phyloP scores from a whole-genome alignment of 768 basidiomycete species.

The Roridomyces roridus region DNA sequence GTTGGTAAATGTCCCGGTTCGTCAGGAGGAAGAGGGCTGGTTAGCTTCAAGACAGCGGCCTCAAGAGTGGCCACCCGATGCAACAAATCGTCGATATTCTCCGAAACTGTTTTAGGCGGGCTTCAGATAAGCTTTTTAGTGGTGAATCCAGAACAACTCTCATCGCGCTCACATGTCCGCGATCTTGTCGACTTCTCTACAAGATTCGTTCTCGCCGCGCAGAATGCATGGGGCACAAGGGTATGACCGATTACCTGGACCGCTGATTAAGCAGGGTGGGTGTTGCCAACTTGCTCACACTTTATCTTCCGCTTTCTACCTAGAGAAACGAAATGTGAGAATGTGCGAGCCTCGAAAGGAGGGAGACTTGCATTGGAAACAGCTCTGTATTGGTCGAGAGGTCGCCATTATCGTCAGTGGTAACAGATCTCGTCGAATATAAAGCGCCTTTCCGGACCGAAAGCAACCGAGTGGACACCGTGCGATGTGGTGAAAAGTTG shows the following conservation, averaged over 20 bases:
- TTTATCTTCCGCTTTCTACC: conserved; percentile 38
- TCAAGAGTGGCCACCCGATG: conserved; percentile 32
- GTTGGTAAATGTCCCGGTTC: conserved; percentile 8
- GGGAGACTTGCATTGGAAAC: conserved; percentile 30
- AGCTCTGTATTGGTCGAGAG: conserved; percentile 34
- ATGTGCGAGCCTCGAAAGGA: background rate
- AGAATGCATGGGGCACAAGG: conserved; percentile 35
- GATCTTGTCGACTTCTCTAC: conserved; percentile 32
- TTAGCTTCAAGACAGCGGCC: conserved; percentile 24
- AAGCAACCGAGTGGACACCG: too few species aligned
- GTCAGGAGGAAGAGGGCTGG: background rate
- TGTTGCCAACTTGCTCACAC: conserved; percentile 16
- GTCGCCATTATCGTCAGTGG: too few species aligned
- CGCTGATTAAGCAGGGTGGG: background rate
- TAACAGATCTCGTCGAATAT: too few species aligned
- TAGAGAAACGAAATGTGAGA: background rate
- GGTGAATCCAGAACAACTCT: background rate
- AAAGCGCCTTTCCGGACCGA: too few species aligned
- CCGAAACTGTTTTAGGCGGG: conserved; percentile 16
- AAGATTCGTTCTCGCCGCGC: conserved; percentile 31
- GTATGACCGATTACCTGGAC: conserved; percentile 34
- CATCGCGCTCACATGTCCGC: conserved; percentile 22
- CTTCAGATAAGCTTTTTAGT: background rate
- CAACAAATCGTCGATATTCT: conserved; percentile 31
- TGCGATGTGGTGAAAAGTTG: too few species aligned